Conservation (phyloP, 768 basidiomycete genomes). For the Leccinum rimulosum region DNA sequence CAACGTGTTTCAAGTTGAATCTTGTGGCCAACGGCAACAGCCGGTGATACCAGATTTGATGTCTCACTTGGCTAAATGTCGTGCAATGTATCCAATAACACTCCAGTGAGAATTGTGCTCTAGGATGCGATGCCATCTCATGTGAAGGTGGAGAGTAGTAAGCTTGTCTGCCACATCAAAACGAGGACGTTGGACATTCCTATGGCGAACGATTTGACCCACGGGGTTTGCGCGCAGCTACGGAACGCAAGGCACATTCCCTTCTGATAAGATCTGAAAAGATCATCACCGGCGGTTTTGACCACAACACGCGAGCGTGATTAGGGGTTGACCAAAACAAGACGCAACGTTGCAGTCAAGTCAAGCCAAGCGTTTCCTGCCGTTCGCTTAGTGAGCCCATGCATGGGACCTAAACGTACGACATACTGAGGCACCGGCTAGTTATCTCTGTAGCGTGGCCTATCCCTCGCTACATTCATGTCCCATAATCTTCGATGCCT, state of each 20-base stretch:
- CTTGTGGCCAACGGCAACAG: constrained; percentile 3
- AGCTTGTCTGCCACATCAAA: constrained; percentile 19
- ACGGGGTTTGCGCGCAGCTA: constrained; percentile 11
- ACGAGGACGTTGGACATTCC: constrained; percentile 15
- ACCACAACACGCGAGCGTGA: constrained; percentile 9
- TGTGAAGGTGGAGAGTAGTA: constrained; percentile 2
- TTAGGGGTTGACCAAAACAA: constrained; percentile 7
- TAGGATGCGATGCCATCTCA: constrained; percentile 3
- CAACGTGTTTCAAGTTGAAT: constrained; percentile 8
- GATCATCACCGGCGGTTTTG: constrained; percentile 12
- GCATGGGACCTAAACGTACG: constrained; percentile 3
- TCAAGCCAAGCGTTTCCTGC: constrained; percentile 1
- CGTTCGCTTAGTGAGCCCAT: constrained; percentile 7
- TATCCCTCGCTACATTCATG: constrained; percentile 40
- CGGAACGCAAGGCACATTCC: constrained; percentile 16
- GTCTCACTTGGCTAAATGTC: background rate
- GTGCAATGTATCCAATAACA: constrained; percentile 9
- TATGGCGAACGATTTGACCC: constrained; percentile 12
- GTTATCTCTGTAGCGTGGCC: constrained; percentile 20
- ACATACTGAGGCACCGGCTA: constrained; percentile 16
- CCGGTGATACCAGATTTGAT: background rate
- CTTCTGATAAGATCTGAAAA: constrained; percentile 16
- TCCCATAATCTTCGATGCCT: constrained; percentile 55
- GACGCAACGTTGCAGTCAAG: constrained; percentile 1
- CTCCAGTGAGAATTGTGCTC: background rate